Conservation (phyloP, 805 yeast species). For the Metschnikowia henanensis region DNA sequence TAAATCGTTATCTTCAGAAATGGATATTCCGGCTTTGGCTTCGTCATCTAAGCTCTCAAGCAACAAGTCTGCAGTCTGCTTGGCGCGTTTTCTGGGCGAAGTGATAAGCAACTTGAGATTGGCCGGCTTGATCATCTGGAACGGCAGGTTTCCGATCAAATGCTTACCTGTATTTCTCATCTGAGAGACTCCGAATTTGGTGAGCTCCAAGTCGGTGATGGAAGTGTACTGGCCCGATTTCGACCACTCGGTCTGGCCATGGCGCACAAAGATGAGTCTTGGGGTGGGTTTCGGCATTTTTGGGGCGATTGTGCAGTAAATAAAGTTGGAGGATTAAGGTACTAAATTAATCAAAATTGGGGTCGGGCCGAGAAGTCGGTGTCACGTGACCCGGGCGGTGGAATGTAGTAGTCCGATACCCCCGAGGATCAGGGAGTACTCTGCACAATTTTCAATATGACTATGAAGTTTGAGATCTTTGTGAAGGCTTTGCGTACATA, state of each 20-base stretch:
- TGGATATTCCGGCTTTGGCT: conserved; percentile 41
- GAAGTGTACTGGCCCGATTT: conserved; percentile 92
- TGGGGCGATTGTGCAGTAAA: neutral
- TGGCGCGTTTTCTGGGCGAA: conserved; percentile 83
- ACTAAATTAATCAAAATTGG: no score
- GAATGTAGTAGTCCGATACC: no score
- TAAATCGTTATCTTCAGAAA: conserved; percentile 59
- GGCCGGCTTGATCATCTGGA: conserved; percentile 59
- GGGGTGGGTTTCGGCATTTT: conserved; percentile 43
- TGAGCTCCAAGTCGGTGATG: conserved; percentile 75
- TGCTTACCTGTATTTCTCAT: conserved; percentile 72
- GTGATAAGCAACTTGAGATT: conserved; percentile 64
- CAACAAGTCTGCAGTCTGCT: conserved; percentile 67
- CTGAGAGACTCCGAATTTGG: conserved; percentile 74
- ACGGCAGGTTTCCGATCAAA: conserved; percentile 56
- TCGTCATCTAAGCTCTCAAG: conserved; percentile 48
- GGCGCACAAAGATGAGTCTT: conserved; percentile 71
- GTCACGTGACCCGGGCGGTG: no score
- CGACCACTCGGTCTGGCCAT: conserved; percentile 96
- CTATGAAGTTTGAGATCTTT: no score
- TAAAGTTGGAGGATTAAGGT: no score
- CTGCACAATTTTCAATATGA: no score
- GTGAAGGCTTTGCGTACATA: no score
- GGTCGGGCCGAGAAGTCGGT: no score
- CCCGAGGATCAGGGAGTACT: no score